Evolutionary conservation across 306 rosid genomes (phyloP).

Genomic region (Vicia faba): DNA sequence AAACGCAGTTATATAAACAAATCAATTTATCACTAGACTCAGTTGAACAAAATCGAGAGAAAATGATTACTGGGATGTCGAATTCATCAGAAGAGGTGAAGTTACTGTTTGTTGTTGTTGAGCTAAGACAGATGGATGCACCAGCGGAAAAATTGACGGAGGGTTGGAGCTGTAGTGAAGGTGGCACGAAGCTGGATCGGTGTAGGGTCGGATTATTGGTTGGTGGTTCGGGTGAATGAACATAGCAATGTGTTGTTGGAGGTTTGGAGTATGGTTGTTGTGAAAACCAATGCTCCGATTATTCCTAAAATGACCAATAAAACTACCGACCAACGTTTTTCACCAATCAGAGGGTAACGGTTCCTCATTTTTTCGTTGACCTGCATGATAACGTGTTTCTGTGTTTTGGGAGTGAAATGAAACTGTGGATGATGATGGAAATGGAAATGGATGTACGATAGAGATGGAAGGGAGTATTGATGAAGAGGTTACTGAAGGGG

Average conservation of each 20-base stretch:
- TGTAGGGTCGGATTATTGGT: background rate
- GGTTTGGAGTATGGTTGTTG: constrained; percentile 37
- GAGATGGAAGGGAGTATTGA: too few relatives aligned
- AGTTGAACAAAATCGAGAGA: too few relatives aligned
- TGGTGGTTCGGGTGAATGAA: constrained; percentile 28
- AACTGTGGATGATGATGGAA: background rate
- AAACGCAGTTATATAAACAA: too few relatives aligned
- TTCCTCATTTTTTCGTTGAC: constrained; percentile 41
- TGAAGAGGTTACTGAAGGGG: too few relatives aligned
- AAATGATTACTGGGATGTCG: too few relatives aligned
- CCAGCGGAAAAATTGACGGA: too few relatives aligned
- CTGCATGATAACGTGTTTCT: background rate
- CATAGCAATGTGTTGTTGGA: constrained; percentile 51
- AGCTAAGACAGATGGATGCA: too few relatives aligned
- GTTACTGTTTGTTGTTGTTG: too few relatives aligned
- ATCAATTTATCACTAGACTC: too few relatives aligned
- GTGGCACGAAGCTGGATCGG: constrained; percentile 51
- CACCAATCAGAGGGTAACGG: constrained; percentile 4
- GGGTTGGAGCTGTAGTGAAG: too few relatives aligned
- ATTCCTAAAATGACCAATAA: constrained; percentile 36
- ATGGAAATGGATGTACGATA: too few relatives aligned
- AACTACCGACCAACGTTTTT: constrained; percentile 15
- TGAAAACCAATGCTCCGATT: constrained; percentile 50
- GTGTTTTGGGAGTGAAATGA: background rate
- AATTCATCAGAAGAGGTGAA: too few relatives aligned